Percentiles rank a stretch among this genome's conserved stretches.
phyloP scores from a whole-genome alignment of 352 stramenopile genomes.

The Phytopythium montanum region DNA sequence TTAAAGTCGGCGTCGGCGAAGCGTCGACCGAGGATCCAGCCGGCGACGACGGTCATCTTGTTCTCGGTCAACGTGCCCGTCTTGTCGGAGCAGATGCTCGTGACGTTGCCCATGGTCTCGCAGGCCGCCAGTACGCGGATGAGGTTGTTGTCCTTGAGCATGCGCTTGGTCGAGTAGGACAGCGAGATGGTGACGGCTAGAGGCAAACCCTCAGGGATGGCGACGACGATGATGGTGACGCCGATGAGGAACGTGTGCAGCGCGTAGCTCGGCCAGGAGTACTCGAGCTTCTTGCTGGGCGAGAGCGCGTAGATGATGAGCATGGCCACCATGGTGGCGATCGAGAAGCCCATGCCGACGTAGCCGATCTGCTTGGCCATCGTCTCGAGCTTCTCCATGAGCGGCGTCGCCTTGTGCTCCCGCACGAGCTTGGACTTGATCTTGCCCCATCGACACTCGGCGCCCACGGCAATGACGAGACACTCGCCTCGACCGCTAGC shows the following conservation, averaged over 20 bases:
- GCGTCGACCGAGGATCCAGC: constrained; percentile 71
- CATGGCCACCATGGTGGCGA: constrained; percentile 85
- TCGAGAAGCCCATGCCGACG: constrained; percentile 79
- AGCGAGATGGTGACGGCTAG: constrained; percentile 93
- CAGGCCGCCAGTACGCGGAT: constrained; percentile 96
- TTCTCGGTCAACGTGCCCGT: constrained; percentile 97
- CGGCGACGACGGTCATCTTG: constrained; percentile 96
- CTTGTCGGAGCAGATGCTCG: constrained; percentile 98
- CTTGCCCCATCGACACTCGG: constrained; percentile 84
- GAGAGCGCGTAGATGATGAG: constrained; percentile 79
- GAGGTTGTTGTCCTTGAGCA: constrained; percentile 98
- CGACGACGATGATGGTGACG: constrained; percentile 94
- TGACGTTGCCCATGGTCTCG: constrained; percentile 98
- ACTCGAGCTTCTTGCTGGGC: constrained; percentile 52
- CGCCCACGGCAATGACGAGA: constrained; percentile 82
- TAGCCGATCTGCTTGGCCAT: constrained; percentile 91
- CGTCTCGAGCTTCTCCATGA: constrained; percentile 92
- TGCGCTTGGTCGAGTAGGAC: constrained; percentile 96
- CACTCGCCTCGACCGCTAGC: constrained; percentile 69
- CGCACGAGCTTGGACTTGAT: constrained; percentile 90
- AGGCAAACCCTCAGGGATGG: constrained; percentile 93
- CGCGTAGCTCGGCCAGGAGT: constrained; percentile 76
- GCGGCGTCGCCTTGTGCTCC: constrained; percentile 86
- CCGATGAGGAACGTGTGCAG: constrained; percentile 94
- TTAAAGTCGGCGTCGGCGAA: constrained; percentile 49